Percentiles rank a stretch among this genome's conserved stretches.
Evolutionary conservation across 164 flowering plant genomes (phyloP).

Genomic region (Vitis cinerea): DNA sequence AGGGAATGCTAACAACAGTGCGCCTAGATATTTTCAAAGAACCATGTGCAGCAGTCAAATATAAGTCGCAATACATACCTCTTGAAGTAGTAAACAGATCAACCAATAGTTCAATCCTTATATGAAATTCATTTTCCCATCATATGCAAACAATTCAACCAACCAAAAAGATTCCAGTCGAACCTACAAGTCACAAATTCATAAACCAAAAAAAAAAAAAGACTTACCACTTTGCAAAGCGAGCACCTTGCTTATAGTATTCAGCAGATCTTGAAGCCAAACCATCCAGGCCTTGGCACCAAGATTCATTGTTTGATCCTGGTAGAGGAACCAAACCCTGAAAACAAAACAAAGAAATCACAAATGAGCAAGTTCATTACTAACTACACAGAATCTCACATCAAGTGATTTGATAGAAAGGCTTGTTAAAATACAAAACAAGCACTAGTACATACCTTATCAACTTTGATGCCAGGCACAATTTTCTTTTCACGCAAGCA

Average conservation of each 20-base stretch:
- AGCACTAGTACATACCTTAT: constrained; percentile 48
- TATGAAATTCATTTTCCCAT: no score
- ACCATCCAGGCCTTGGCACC: constrained; percentile 96
- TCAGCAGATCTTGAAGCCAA: constrained; percentile 87
- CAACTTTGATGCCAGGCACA: constrained; percentile 90
- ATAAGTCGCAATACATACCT: background rate
- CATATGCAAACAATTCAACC: no score
- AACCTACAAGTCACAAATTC: background rate
- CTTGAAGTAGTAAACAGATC: background rate
- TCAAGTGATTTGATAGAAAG: background rate
- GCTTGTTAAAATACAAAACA: background rate
- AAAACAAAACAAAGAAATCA: background rate
- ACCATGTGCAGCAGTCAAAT: background rate
- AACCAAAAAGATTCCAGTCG: no score
- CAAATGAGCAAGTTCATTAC: background rate
- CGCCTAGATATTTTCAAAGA: constrained; percentile 44
- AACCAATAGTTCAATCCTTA: background rate
- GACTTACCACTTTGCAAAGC: constrained; percentile 85
- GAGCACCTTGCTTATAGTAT: constrained; percentile 92
- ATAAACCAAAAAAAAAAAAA: no score
- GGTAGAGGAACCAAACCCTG: constrained; percentile 90
- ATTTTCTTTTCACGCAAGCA: constrained; percentile 65
- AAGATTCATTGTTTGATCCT: constrained; percentile 86
- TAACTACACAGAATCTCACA: background rate
- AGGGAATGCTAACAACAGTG: constrained; percentile 87